Evolutionary conservation across 1,139 yeast genomes (phyloP).

Genomic region (Magnusiomyces tetraspermus): DNA sequence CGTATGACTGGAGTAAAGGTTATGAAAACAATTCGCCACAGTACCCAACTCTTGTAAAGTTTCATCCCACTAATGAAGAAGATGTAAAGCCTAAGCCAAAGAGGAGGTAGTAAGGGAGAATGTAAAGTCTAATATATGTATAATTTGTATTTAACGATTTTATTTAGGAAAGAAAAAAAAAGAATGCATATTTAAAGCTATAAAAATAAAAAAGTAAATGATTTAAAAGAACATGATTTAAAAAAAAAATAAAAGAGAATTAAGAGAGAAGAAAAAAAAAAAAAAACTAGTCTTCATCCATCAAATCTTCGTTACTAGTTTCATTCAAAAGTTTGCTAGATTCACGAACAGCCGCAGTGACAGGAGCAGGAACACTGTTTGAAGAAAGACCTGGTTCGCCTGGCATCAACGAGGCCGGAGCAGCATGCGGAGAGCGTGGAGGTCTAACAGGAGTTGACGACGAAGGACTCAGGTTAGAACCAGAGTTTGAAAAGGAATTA

Average conservation of each 20-base stretch:
- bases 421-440: constrained; percentile 6
- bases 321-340: neutral
- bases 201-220: neutral
- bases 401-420: neutral
- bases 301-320: neutral
- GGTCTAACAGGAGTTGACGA: constrained; percentile 2
- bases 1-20: constrained; percentile 86
- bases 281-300: neutral
- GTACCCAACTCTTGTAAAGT: constrained; percentile 63
- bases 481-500: neutral
- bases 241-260: neutral
- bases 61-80: constrained; percentile 77
- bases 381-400: constrained; percentile 1
- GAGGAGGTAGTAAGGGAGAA: neutral
- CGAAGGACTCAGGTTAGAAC: too few species aligned
- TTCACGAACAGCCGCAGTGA: constrained; percentile 1
- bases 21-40: constrained; percentile 58
- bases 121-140: neutral
- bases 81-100: constrained; percentile 70
- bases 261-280: neutral
- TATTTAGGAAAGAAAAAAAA: too few species aligned
- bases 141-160: neutral
- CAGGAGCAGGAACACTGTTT: neutral
- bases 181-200: constrained; percentile 8
- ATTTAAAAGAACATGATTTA: neutral